phyloP scores from a whole-genome alignment of 441 rosid genomes.

The Euphorbia corollata region DNA sequence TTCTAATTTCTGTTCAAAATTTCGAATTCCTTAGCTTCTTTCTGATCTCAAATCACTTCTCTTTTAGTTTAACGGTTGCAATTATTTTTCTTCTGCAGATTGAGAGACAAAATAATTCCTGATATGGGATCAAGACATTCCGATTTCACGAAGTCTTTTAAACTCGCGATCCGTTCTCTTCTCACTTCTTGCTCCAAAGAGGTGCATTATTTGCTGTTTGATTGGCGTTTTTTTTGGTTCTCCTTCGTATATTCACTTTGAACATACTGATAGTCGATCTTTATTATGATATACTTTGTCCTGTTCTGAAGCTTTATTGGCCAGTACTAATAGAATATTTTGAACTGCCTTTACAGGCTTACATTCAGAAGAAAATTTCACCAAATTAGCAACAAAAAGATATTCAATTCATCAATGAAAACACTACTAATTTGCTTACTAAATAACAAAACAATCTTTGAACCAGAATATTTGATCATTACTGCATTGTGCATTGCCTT shows the following conservation, averaged over 20 bases:
- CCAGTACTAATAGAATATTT: background rate
- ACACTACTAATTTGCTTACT: background rate
- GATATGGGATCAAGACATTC: constrained; percentile 31
- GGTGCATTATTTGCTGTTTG: constrained; percentile 25
- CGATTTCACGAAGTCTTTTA: constrained; percentile 48
- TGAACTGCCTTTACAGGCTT: background rate
- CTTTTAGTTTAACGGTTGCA: background rate
- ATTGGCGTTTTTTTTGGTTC: background rate
- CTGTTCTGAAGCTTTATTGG: background rate
- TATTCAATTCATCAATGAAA: no score
- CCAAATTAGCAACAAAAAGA: background rate
- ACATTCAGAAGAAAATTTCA: background rate
- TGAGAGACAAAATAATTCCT: background rate
- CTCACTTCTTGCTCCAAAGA: constrained; percentile 53
- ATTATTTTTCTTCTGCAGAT: background rate
- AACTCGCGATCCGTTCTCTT: constrained; percentile 47
- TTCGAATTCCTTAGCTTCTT: background rate
- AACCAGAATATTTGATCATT: background rate
- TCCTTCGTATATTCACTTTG: background rate
- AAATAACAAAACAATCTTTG: background rate
- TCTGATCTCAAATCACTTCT: background rate
- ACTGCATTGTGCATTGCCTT: background rate
- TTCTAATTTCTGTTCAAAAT: background rate
- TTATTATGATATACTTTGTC: background rate
- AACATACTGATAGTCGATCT: background rate